phyloP scores from a whole-genome alignment of 768 basidiomycete genomes.

The Russula virescens region DNA sequence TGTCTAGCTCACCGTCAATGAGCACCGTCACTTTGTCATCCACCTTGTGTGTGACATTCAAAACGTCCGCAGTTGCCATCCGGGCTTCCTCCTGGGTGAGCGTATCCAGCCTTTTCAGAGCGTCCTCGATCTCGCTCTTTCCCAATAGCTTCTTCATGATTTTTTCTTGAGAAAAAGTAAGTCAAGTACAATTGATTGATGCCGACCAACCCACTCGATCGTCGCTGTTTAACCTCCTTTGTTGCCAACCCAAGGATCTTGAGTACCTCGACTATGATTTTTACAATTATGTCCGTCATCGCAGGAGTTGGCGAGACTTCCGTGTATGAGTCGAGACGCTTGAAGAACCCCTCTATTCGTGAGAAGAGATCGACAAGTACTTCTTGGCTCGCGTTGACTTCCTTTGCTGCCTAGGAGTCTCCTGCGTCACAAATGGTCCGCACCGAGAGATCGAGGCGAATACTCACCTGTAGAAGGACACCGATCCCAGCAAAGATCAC shows the following conservation, averaged over 20 bases:
- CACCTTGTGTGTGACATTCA: background rate
- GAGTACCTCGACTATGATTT: conserved; percentile 1
- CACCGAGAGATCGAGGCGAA: background rate
- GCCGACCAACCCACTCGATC: background rate
- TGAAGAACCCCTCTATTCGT: background rate
- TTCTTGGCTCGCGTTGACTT: background rate
- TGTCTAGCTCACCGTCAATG: background rate
- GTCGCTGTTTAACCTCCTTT: background rate
- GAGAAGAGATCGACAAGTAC: background rate
- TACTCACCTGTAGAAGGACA: background rate
- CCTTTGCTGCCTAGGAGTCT: background rate
- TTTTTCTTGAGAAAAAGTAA: background rate
- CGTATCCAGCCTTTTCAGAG: background rate
- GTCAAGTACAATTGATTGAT: too few species aligned
- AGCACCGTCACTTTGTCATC: background rate
- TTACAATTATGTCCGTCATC: background rate
- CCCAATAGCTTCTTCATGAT: background rate
- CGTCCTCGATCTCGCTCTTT: background rate
- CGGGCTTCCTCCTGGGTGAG: background rate
- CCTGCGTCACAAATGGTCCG: background rate
- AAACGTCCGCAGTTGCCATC: background rate
- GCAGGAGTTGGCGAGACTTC: background rate
- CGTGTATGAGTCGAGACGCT: background rate
- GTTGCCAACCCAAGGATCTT: background rate
- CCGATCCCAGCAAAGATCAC: background rate